Base-by-base conservation (phyloP, 768 basidiomycete species). In the Lyophyllum shimeji region DNA sequence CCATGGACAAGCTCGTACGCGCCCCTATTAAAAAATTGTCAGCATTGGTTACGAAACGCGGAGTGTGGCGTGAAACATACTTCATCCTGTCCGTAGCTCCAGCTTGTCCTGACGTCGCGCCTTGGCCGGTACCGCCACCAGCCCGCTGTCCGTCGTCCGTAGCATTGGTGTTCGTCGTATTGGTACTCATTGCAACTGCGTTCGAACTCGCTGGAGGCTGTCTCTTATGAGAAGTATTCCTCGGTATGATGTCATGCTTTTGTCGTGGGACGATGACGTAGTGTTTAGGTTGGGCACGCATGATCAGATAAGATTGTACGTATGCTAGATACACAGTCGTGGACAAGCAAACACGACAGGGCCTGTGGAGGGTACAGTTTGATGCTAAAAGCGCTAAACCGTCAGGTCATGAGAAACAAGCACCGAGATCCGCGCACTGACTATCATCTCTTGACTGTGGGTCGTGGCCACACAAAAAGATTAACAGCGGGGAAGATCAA, bases 1-100 rank as follows among this genome's bases (percentile, higher is more conserved):
- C 78, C 76, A 25, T 79, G 76, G 7, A 74, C 60, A 24, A 74
- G 60, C 53, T 76, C 68, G 2, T 57, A 59, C 2, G 67, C 73
- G 6, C 77, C 74, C 55, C 78, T 76, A 33, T 0, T 3, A 15
- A 51, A 11, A 1, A 1, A 9, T 9, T 27, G 7, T 24, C 3
- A 25, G 11, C 4, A 42, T 27, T 40, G 5, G n/a, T 42, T 18
- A n/a, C n/a, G n/a, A 15, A 12, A 21, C 1, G 21, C 29, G 4
- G 29, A 4, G 9, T 21, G 11, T n/a, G 39, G 15, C 2, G 21
- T 9, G 8, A 29, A 18, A 12, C 33, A 2, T 24, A 49, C 48
- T 37, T 49, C 4, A 49, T 37, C 31, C 17, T 49, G 2, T 37
- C 31, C 4, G 17, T 21, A 7, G 12, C n/a, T 37, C 17, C 9